Conservation (phyloP, 2,329 filamentous ascomycete genomes). For the Biscogniauxia sp. region DNA sequence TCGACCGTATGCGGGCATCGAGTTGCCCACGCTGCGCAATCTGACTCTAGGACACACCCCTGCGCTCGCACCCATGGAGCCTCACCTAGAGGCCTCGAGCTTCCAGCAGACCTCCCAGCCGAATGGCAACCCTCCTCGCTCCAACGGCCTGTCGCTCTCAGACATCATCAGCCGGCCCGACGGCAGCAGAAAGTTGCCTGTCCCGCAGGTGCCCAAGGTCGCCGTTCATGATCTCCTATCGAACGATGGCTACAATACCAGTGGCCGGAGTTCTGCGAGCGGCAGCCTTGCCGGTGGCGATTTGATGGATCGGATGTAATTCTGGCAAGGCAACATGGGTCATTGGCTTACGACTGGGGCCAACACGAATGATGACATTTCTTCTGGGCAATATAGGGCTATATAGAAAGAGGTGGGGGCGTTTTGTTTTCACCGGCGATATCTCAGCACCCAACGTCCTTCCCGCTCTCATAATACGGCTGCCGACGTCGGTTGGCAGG, state of each 20-base stretch:
- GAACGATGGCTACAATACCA: conserved; percentile 63
- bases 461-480: conserved; percentile 24
- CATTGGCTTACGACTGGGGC: conserved; percentile 14
- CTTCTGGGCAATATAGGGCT: conserved; percentile 28
- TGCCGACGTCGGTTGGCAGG: conserved; percentile 18
- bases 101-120: conserved; percentile 42
- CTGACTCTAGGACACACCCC: conserved; percentile 55
- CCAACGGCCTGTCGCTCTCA: conserved; percentile 74
- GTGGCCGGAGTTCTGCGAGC: conserved; percentile 72
- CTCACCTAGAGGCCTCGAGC: conserved; percentile 46
- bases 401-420: conserved; percentile 31
- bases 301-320: conserved; percentile 55
- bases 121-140: conserved; percentile 51
- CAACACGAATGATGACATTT: conserved; percentile 32
- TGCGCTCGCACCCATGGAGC: conserved; percentile 58
- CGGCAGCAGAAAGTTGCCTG: conserved; percentile 82
- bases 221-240: conserved; percentile 80
- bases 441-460: conserved; percentile 14
- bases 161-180: conserved; percentile 92
- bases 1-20: conserved; percentile 73
- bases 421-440: conserved; percentile 22
- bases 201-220: conserved; percentile 87
- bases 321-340: conserved; percentile 5
- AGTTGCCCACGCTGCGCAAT: conserved; percentile 80
- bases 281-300: conserved; percentile 76